Evolutionary conservation across 768 basidiomycete genomes (phyloP).

Genomic region (Jaapia argillacea): DNA sequence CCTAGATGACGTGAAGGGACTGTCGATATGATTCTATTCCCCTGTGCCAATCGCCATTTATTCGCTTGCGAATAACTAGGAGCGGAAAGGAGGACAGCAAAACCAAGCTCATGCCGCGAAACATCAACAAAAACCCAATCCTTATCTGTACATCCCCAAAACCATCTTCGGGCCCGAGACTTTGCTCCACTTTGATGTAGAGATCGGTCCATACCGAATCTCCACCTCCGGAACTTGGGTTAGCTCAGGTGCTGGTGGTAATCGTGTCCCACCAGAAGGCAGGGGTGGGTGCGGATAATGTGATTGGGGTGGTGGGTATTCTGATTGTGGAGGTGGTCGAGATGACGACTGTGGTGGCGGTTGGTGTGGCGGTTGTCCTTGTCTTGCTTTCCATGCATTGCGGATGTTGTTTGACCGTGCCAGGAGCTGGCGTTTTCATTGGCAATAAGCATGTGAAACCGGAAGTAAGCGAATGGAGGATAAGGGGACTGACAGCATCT

Average conservation of each 20-base stretch:
- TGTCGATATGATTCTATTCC: no score
- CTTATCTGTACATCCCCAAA: conserved; percentile 59
- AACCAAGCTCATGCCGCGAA: no score
- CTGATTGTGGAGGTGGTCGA: conserved; percentile 12
- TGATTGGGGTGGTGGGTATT: conserved; percentile 6
- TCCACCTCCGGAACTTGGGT: conserved; percentile 29
- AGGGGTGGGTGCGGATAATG: conserved; percentile 10
- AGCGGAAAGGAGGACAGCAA: no score
- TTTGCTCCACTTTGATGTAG: conserved; percentile 59
- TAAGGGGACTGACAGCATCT: conserved; percentile 41
- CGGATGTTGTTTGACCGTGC: conserved; percentile 54
- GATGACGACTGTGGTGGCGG: conserved; percentile 13
- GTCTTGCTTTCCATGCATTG: conserved; percentile 65
- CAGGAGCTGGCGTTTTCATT: conserved; percentile 36
- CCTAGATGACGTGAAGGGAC: no score
- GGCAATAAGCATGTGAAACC: conserved; percentile 3
- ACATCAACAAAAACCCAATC: no score
- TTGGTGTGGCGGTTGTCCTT: conserved; percentile 24
- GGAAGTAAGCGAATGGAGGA: not conserved
- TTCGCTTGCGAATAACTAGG: no score
- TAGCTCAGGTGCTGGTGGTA: no score
- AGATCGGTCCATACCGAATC: conserved; percentile 57
- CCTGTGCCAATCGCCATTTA: no score
- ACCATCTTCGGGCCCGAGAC: conserved; percentile 54
- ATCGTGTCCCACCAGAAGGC: no score